Base-by-base conservation (phyloP, 768 basidiomycete species). In the Serpula lacrymans region DNA sequence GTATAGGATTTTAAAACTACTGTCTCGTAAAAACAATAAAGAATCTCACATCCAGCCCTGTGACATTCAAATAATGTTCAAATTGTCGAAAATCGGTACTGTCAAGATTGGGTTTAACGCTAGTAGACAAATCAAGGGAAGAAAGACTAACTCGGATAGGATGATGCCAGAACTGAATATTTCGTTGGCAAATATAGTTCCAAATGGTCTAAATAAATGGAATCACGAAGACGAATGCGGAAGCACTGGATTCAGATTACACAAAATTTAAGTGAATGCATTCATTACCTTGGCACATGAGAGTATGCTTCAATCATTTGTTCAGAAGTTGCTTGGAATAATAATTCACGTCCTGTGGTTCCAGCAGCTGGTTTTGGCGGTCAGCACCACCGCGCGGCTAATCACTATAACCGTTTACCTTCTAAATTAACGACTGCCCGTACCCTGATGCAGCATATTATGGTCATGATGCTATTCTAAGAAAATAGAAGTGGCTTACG, bases 61-160 rank as follows among this genome's bases (percentile, higher is more conserved):
- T 87, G 14, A 97, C 82, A 51, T 89, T 87, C 23, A 94, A 65
- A 56, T 96, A 96, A 41, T 84, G 67, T 51, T 90, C 87, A 46
- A 96, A 97, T 50, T 97, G 95, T 21, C 89, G 80, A 53, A 97
- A 97, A 60, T 98, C 94, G 37, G 95, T 98, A 55, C 90, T 92
- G 51, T 25, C 37, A 32, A 34, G 12, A 10, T 36, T 17, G 42
- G 18, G 34, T 44, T 37, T 34, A 25, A 40, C 25, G 39, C 47
- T 45, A 12, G 16, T 3, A 27, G 9, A 10, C 17, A 37, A 30
- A 20, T 23, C 23, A 14, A 3, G 26, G 29, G 16, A 36, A 41
- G 23, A 41, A 20, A 13, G 6, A 68, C 75, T 35, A 55, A 95
- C 91, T 97, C 94, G 7, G 89, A 93, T 27, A 94, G 64, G 31